phyloP scores from a whole-genome alignment of 2,329 filamentous ascomycete species.

The Phialophora expanda region DNA sequence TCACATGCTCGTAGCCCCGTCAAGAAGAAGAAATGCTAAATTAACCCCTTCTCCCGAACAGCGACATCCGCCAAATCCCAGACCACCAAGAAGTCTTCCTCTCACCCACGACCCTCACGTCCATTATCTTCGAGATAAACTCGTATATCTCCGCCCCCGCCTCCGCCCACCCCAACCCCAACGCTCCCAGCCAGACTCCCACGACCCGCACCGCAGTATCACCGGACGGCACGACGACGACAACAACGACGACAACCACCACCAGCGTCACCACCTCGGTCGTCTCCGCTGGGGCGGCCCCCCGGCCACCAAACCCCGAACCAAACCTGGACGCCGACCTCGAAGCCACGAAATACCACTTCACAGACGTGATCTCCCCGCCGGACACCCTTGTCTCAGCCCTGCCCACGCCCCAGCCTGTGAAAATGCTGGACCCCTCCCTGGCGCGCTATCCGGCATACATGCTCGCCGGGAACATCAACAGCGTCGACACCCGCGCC shows the following conservation, averaged over 20 bases:
- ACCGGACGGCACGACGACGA: conserved; percentile 23
- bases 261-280: conserved; percentile 5
- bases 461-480: conserved; percentile 33
- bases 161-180: background rate
- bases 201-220: background rate
- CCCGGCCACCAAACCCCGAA: background rate
- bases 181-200: conserved; percentile 5
- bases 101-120: conserved; percentile 80
- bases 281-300: background rate
- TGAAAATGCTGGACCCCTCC: conserved; percentile 25
- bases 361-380: conserved; percentile 53
- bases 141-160: conserved; percentile 67
- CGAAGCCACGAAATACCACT: conserved; percentile 50
- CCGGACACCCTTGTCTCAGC: conserved; percentile 36
- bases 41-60: conserved; percentile 13
- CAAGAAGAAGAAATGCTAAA: background rate
- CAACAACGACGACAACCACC: conserved; percentile 35
- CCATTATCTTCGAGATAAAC: conserved; percentile 87
- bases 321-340: conserved; percentile 19
- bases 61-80: conserved; percentile 40
- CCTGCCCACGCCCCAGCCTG: conserved; percentile 15
- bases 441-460: conserved; percentile 33
- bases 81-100: conserved; percentile 92
- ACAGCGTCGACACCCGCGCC: conserved; percentile 21
- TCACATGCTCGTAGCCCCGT: background rate